phyloP scores from a whole-genome alignment of 805 yeast genomes.

The Ogataea sp. region DNA sequence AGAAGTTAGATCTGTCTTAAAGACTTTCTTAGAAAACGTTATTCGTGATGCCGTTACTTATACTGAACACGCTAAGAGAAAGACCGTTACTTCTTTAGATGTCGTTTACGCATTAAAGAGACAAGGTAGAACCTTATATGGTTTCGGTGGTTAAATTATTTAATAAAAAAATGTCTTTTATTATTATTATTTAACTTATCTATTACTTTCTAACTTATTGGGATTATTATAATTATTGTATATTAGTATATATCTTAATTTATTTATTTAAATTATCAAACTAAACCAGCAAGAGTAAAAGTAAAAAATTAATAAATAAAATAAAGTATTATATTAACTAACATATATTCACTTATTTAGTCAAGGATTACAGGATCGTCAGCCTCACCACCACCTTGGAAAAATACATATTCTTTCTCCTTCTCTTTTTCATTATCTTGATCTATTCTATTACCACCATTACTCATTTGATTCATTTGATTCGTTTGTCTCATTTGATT shows the following conservation, averaged over 20 bases:
- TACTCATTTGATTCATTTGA: background rate
- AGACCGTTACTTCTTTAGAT: conserved; percentile 97
- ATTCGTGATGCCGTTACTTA: conserved; percentile 99
- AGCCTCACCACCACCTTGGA: conserved; percentile 22
- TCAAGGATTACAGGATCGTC: conserved; percentile 26
- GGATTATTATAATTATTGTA: background rate
- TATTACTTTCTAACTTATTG: background rate
- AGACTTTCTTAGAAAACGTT: conserved; percentile 92
- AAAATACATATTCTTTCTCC: conserved; percentile 14
- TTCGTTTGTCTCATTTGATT: no score
- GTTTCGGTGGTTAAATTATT: conserved; percentile 91
- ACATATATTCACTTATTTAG: background rate
- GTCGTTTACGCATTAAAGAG: conserved; percentile 99
- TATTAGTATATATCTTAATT: conserved; percentile 2
- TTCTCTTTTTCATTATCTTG: no score
- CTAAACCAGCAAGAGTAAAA: no score
- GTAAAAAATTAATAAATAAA: no score
- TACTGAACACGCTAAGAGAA: conserved; percentile 99
- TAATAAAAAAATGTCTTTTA: background rate
- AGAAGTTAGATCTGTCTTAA: conserved; percentile 95
- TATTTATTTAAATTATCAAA: no score
- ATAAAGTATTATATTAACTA: no score
- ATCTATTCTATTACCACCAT: background rate
- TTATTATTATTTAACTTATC: background rate
- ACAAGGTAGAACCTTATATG: conserved; percentile 99